Conservation (phyloP, 257 asterid genomes). For the Ligustrum vulgare region DNA sequence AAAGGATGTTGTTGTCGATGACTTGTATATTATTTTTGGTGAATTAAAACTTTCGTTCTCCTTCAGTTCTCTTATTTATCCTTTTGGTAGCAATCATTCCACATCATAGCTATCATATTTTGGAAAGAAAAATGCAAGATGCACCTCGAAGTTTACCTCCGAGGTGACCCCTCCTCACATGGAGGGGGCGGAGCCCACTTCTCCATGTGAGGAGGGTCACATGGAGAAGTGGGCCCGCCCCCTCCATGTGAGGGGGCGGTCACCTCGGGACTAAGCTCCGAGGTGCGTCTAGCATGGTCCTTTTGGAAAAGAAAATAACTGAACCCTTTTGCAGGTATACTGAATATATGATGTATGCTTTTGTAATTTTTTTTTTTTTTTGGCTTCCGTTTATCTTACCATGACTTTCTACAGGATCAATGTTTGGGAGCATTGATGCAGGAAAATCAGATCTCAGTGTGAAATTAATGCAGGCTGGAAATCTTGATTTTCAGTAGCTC, state of each 20-base stretch:
- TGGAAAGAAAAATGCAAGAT: not conserved
- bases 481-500: constrained; percentile 10
- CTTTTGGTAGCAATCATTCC: not conserved
- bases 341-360: not conserved
- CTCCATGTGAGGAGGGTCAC: too few species aligned
- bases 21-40: constrained; percentile 82
- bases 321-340: not conserved
- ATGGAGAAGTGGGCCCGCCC: too few species aligned
- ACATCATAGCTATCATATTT: not conserved
- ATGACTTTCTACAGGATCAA: constrained; percentile 57
- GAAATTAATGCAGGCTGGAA: constrained; percentile 90
- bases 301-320: too few species aligned
- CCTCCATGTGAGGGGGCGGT: too few species aligned
- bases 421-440: constrained; percentile 70
- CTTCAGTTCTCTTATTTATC: constrained; percentile 1
- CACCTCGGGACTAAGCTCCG: too few species aligned
- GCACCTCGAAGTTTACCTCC: too few species aligned
- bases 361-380: too few species aligned
- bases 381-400: constrained; percentile 17
- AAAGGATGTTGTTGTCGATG: constrained; percentile 81
- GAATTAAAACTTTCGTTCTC: constrained; percentile 30
- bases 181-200: too few species aligned
- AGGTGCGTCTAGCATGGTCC: too few species aligned
- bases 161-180: too few species aligned
- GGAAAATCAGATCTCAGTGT: constrained; percentile 71